Evolutionary conservation across 495 filamentous ascomycete species (phyloP).

Genomic region (Lasiosphaeria hispida): DNA sequence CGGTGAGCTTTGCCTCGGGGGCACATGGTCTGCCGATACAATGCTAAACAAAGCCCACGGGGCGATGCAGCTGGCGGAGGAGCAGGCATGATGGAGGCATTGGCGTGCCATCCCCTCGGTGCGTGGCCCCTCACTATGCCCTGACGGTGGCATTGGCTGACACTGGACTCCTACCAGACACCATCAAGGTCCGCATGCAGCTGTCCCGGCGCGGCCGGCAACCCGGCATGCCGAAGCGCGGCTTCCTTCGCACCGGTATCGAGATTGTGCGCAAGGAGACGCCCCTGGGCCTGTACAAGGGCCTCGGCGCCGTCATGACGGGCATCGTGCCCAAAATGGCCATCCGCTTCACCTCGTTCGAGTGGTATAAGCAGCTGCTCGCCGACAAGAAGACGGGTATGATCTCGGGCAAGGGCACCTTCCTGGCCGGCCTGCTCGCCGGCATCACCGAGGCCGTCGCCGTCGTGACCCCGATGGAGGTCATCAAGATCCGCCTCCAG

Average conservation of each 20-base stretch:
- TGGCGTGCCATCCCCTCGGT: slow-evolving; percentile 95
- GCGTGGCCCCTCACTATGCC: slow-evolving; percentile 28
- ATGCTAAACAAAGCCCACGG: not conserved
- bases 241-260: slow-evolving; percentile 81
- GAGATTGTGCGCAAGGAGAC: slow-evolving; percentile 91
- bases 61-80: slow-evolving; percentile 77
- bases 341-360: slow-evolving; percentile 97
- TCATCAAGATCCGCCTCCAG: slow-evolving; percentile 96
- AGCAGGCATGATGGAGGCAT: slow-evolving; percentile 98
- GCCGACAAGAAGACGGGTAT: slow-evolving; percentile 61
- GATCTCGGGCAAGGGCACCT: slow-evolving; percentile 73
- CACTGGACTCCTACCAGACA: slow-evolving; percentile 53
- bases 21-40: not conserved
- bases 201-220: slow-evolving; percentile 80
- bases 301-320: slow-evolving; percentile 89
- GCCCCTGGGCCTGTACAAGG: slow-evolving; percentile 90
- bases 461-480: slow-evolving; percentile 97
- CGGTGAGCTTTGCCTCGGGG: slow-evolving; percentile 53
- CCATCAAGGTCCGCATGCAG: slow-evolving; percentile 99
- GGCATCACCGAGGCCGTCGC: slow-evolving; percentile 95
- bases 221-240: slow-evolving; percentile 79
- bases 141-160: slow-evolving; percentile 1
- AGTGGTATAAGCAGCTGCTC: slow-evolving; percentile 84
- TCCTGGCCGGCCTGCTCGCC: slow-evolving; percentile 85
- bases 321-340: slow-evolving; percentile 99